Percentiles rank a stretch among this genome's conserved stretches.
Evolutionary conservation across 352 stramenopile species (phyloP).

Genomic region (Blastocystis hominis): DNA sequence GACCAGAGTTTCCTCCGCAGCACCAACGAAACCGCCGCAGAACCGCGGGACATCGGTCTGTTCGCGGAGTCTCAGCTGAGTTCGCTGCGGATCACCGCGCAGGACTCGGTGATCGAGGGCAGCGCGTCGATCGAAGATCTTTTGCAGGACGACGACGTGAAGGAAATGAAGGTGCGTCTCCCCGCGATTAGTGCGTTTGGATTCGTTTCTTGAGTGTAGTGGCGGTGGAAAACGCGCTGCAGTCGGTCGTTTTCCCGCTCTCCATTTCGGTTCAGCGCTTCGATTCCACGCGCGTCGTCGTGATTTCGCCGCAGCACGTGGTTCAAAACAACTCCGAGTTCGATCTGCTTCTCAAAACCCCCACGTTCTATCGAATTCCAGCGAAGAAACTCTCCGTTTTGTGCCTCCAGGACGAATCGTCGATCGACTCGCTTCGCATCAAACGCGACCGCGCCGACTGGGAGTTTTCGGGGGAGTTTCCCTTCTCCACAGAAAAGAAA

Average conservation of each 20-base stretch:
- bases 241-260: not conserved
- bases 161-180: not conserved
- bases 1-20: not conserved
- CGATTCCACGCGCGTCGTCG: not conserved
- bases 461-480: conserved; percentile 25
- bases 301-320: conserved; percentile 20
- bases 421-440: not conserved
- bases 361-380: conserved; percentile 1
- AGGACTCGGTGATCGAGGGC: not conserved
- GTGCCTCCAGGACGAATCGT: not conserved
- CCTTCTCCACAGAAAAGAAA: not conserved
- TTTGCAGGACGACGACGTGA: not conserved
- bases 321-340: conserved; percentile 3
- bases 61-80: not conserved
- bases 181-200: not conserved
- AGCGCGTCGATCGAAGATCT: not conserved
- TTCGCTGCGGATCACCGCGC: not conserved
- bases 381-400: not conserved
- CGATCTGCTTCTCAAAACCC: not conserved
- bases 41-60: not conserved
- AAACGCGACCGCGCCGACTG: not conserved
- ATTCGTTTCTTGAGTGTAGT: not conserved
- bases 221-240: not conserved
- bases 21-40: not conserved
- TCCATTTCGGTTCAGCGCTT: not conserved